Evolutionary conservation across 2,329 filamentous ascomycete species (phyloP).

Genomic region (Bipolaris gigantea): DNA sequence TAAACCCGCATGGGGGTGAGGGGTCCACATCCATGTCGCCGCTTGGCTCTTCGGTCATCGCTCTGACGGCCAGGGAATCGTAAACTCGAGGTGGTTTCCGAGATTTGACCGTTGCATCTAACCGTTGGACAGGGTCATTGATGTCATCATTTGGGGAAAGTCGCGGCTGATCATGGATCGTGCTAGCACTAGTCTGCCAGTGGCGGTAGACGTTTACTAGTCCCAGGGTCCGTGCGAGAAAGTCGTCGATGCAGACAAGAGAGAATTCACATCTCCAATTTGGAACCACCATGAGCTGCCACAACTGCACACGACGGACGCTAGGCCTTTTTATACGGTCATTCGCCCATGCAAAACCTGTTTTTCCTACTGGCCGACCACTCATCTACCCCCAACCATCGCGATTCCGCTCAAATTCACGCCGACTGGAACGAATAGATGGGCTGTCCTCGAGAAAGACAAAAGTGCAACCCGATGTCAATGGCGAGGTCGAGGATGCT

Average conservation of each 20-base stretch:
- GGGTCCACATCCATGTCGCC: constrained; percentile 20
- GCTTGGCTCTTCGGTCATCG: constrained; percentile 9
- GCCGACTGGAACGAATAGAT: constrained; percentile 2
- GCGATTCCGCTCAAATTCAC: constrained; percentile 21
- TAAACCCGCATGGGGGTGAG: constrained; percentile 16
- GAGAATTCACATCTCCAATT: background rate
- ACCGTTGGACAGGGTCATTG: constrained; percentile 9
- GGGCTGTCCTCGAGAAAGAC: background rate
- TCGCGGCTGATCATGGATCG: background rate
- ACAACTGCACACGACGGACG: constrained; percentile 27
- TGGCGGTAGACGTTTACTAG: constrained; percentile 3
- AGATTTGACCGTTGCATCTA: background rate
- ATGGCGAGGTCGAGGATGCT: constrained; percentile 22
- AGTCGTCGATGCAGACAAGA: constrained; percentile 11
- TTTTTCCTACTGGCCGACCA: constrained; percentile 6
- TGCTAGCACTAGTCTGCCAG: background rate
- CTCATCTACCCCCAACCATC: constrained; percentile 9
- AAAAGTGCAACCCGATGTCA: background rate
- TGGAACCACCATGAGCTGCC: constrained; percentile 33
- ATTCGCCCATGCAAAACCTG: constrained; percentile 7
- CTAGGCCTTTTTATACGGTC: constrained; percentile 29
- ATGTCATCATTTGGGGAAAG: constrained; percentile 14
- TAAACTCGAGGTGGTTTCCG: background rate
- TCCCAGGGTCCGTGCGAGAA: constrained; percentile 18
- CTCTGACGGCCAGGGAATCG: background rate